Base-by-base conservation (phyloP, 495 filamentous ascomycete genomes). In the Neurospora hispaniola region DNA sequence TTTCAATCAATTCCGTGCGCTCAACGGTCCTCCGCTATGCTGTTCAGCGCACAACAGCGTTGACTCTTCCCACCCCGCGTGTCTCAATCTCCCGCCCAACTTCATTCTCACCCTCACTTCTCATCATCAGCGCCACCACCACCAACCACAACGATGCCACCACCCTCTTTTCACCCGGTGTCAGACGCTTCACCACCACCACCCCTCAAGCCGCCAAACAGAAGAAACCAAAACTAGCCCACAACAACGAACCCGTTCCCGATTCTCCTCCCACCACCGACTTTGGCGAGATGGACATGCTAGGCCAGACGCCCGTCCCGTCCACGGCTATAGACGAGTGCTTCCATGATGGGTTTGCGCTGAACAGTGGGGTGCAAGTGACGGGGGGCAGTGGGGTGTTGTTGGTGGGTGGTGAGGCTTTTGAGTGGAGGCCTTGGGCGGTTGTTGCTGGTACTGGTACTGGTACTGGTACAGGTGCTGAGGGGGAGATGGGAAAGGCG, bases 271-370 rank as follows among this genome's bases (percentile, higher is more conserved):
- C 80, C 2, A 70, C 89, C 74, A 96, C 94, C 27, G 92, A 97
- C 82, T 93, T 98, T 75, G 82, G 78, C 16, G 81, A 83, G 14
- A 85, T 98, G 72, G 88, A 99, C 79, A 90, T 99, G 12, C 87
- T 98, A 9, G 90, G 88, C n/a, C 88, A 88, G 73, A 87, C 90
- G 9, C 90, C 94, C 0, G 82, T 88, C 5, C 96, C 96, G 0
- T 86, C 92, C 0, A 97, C 95, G 0, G 87, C 89, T 0, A 87
- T 99, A n/a, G 94, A 97, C 74, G 88, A 90, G 43, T 94, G 91
- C 77, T 85, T 90, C 31, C 79, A 84, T 69, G 88, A 94, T 74
- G 94, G 94, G 6, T 98, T 98, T 79, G 86, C 89, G 70, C 82
- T 98, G 31, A 90, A 93, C 80, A 97, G 88, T 74, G 93, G 94